These are phyloP conservation scores for Diaporthe humulicola DNA, from an alignment of 2,329 filamentous ascomycete genomes.

Conservation along the genomic window DNA sequence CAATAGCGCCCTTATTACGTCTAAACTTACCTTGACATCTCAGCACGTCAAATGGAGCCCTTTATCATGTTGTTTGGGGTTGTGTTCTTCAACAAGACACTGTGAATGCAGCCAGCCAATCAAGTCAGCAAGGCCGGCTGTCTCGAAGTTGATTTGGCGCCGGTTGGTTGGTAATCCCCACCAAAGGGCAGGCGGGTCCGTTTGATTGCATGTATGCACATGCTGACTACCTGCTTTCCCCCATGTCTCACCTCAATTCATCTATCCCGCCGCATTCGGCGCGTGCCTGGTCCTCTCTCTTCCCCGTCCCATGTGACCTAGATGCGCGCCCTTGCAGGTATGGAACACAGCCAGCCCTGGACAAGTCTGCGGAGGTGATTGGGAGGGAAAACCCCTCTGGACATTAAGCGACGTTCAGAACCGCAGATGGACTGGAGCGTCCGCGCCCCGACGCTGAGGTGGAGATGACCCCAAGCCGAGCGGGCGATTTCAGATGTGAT, in stretches of 20 bases:
- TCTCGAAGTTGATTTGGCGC: constrained; percentile 21
- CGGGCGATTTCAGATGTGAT: neutral
- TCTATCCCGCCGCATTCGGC: constrained; percentile 8
- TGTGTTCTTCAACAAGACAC: neutral
- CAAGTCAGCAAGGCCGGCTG: neutral
- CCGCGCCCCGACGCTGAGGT: neutral
- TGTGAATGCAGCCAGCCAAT: constrained; percentile 1
- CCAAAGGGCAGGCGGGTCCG: constrained; percentile 4
- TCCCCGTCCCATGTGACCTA: neutral
- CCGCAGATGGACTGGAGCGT: neutral
- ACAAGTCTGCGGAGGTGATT: neutral
- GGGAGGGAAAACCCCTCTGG: neutral
- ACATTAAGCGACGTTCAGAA: neutral
- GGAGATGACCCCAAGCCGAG: neutral
- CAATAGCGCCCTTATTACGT: neutral
- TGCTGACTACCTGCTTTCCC: neutral
- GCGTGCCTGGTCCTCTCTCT: constrained; percentile 6
- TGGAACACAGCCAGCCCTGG: neutral
- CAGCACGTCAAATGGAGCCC: neutral
- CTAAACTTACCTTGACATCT: neutral
- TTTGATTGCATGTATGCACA: constrained; percentile 12
- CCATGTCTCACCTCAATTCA: constrained; percentile 20
- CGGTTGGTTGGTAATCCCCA: constrained; percentile 13
- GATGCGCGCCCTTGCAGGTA: neutral
- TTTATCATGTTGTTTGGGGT: neutral